phyloP scores from a whole-genome alignment of 2,329 filamentous ascomycete genomes.

The Gaeumannomyces sp. region DNA sequence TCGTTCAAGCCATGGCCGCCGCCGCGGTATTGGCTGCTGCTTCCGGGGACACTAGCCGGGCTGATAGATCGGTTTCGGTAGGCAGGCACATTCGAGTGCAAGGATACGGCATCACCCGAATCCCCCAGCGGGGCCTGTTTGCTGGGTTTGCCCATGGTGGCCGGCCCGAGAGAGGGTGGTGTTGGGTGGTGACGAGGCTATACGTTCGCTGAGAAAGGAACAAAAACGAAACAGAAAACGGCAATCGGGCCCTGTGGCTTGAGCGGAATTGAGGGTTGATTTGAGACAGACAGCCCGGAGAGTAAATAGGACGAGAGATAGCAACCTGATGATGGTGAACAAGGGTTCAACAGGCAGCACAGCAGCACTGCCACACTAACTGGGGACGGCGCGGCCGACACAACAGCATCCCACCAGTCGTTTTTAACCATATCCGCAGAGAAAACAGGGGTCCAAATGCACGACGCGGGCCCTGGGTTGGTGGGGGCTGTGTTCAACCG shows the following conservation, averaged over 20 bases:
- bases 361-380: neutral
- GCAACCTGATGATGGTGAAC: neutral
- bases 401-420: too few relatives aligned
- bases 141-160: conserved; percentile 21
- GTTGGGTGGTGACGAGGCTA: neutral
- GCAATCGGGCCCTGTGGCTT: neutral
- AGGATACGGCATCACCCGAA: conserved; percentile 20
- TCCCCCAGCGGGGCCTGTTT: neutral
- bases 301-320: too few relatives aligned
- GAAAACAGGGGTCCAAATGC: neutral
- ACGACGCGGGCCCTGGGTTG: too few relatives aligned
- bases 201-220: neutral
- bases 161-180: too few relatives aligned
- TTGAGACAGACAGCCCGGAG: too few relatives aligned
- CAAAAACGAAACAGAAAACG: neutral
- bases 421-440: neutral
- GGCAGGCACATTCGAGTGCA: conserved; percentile 20
- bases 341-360: neutral
- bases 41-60: neutral
- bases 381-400: too few relatives aligned
- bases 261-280: neutral
- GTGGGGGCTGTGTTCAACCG: neutral
- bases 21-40: neutral
- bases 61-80: neutral
- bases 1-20: conserved; percentile 12